Base-by-base conservation (phyloP, 23 red algal species). In the Chondrus crispus region DNA sequence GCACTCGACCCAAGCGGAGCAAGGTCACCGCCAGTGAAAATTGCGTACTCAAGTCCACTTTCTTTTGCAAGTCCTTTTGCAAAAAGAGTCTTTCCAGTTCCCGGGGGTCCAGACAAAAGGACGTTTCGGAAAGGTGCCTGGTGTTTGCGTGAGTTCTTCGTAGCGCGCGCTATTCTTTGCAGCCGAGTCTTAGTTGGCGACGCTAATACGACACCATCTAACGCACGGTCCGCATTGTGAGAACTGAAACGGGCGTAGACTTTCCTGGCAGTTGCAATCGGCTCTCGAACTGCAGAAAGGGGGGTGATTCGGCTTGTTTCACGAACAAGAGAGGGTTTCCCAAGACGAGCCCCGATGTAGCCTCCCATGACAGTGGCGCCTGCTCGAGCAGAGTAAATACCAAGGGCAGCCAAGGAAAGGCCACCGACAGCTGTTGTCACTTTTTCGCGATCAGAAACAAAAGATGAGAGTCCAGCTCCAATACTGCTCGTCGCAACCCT, bases 11-110 rank as follows among this genome's bases (percentile, higher is more conserved):
- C 94, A 38, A 96, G 86, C 50, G 94, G 94, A 20, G 94, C 94
- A 35, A 96, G 48, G 72, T 96, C 94, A 53, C 94, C 94, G 1
- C 94, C 94, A 20, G 94, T 96, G 48, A 96, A 96, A n/a, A 96
- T 96, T 32, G 94, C 94, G 40, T 96, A 96, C 51, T 96, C 86
- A 32, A 96, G 53, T 7, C 94, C 94, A 72, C 68, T 81, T 76
- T 90, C 82, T 43, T 70, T 85, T 20, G 94, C 86, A 1, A 96
- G 81, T 20, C 94, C 76, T 64, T 95, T 94, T 35, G 97, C 97
- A 41, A 98, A 91, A 39, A 96, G 90, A 19, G 97, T 98, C 79
- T 98, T 98, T 13, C 97, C 97, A n/a, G 97, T 98, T 43, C 97
- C 97, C 1, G 97, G 97, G 38, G 97, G 97, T 5, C 97, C 97